Evolutionary conservation across 1,139 yeast species (phyloP), one percentile per base, ranked within the genome.

Genomic region (Zygoascus meyerae): DNA sequence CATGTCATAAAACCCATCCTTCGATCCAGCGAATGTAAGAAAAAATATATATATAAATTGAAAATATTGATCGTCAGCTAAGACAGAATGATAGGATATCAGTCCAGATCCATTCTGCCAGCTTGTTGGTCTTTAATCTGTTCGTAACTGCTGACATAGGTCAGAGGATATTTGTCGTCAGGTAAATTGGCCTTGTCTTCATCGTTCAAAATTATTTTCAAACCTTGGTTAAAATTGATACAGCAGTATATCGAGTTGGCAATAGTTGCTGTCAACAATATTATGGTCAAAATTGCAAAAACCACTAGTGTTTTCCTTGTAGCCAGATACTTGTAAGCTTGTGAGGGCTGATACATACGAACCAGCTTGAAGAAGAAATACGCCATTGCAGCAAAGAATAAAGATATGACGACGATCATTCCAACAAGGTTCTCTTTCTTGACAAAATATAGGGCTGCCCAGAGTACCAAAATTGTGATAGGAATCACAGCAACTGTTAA

Each of bases 401-500:
- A 50, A 4, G 62, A 46, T 2, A 72, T 55, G 33, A 75, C 63
- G 11, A 55, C 46, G 1, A 56, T 33, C 43, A 74, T 63, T 26
- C 72, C 66, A 38, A 49, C 34, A 18, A 55, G 49, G 44, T 59
- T 56, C 51, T 77, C 81, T 44, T 69, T 61, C 14, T 72, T 62
- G 21, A 71, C 69, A 1, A 71, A 71, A 34, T 68, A 55, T 49
- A 73, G 72, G 46, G 75, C 69, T 18, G 68, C 49, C 21, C 67
- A 53, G 17, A 77, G 62, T 12, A 74, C 55, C 3, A 72, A 33
- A 2, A 76, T 59, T 0, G 80, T 74, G 21, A 73, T 54, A 2
- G 81, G 81, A 26, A 76, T 64, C 42, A 75, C 78, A 29, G 72
- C 66, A 15, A 75, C 66, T 0, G 81, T 77, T 39, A 77, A 63